A percentile compares a stretch with the other conserved stretches of the same genome.
phyloP scores from a whole-genome alignment of 2,329 filamentous ascomycete genomes.

The Sporothrix globosa region DNA sequence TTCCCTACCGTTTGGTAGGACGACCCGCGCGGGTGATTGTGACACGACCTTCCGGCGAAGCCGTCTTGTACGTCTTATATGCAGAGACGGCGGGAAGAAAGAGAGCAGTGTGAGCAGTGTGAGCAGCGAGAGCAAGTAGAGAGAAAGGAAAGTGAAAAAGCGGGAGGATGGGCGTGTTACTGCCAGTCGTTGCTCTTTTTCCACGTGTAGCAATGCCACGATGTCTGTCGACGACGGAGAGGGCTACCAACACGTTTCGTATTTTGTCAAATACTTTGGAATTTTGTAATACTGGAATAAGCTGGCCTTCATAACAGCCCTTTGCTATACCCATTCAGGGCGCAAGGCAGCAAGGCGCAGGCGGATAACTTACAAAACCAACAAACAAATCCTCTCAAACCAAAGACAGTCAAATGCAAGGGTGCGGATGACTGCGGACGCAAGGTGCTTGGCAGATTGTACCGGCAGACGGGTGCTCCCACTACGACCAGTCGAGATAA shows the following conservation, averaged over 20 bases:
- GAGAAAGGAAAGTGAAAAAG: not conserved
- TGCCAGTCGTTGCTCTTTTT: not conserved
- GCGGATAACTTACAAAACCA: conserved; percentile 9
- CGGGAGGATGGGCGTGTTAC: not conserved
- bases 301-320: not conserved
- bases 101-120: not conserved
- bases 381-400: not conserved
- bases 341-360: not conserved
- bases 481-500: conserved; percentile 21
- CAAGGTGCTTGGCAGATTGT: conserved; percentile 22
- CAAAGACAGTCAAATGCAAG: conserved; percentile 9
- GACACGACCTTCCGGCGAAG: conserved; percentile 16
- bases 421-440: conserved; percentile 8
- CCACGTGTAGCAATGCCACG: conserved; percentile 12
- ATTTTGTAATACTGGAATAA: not conserved
- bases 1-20: not conserved
- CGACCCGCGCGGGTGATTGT: conserved; percentile 3
- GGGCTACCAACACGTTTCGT: not conserved
- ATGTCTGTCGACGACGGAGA: not conserved
- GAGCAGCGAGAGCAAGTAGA: not conserved
- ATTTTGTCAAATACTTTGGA: not conserved
- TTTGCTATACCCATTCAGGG: not conserved
- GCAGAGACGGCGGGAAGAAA: not conserved
- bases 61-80: conserved; percentile 17
- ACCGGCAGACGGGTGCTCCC: conserved; percentile 27